Evolutionary conservation across 768 basidiomycete species (phyloP).

Genomic region (Neoboletus subvelutipes): DNA sequence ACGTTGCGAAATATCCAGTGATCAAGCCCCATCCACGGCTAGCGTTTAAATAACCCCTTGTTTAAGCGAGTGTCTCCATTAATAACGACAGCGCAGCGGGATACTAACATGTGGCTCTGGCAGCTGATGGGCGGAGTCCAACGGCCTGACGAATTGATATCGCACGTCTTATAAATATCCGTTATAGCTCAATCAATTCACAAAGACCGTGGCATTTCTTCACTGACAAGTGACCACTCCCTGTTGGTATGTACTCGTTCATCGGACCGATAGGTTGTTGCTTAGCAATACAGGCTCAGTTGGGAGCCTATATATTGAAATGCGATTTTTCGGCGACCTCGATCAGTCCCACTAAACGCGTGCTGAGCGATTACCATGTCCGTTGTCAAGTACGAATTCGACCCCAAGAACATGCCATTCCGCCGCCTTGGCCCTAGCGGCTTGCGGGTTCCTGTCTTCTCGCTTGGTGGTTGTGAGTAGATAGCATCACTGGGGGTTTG

Average conservation of each 20-base stretch:
- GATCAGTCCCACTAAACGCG: background rate
- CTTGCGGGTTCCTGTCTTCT: constrained; percentile 50
- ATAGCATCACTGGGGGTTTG: background rate
- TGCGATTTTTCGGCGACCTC: background rate
- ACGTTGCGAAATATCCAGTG: background rate
- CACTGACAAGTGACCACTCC: background rate
- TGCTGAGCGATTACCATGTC: constrained; percentile 20
- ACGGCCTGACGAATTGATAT: too few species aligned
- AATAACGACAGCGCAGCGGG: background rate
- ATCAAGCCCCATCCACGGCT: background rate
- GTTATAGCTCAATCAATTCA: background rate
- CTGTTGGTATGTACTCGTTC: background rate
- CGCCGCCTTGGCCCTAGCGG: constrained; percentile 47
- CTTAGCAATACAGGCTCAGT: constrained; percentile 11
- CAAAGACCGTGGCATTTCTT: background rate
- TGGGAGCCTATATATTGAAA: constrained; percentile 18
- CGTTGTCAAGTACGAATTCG: constrained; percentile 31
- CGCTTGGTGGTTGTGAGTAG: constrained; percentile 48
- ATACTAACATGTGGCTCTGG: background rate
- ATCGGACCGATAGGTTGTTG: constrained; percentile 7
- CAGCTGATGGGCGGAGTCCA: background rate
- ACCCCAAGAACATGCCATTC: constrained; percentile 41
- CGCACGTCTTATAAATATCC: background rate
- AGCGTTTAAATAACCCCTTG: background rate
- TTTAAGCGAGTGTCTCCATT: background rate